Percentiles rank a stretch among this genome's conserved stretches.
These are phyloP conservation scores for Neodidymelliopsis sp. DNA, from an alignment of 2,329 filamentous ascomycete genomes.

Conservation along the genomic window DNA sequence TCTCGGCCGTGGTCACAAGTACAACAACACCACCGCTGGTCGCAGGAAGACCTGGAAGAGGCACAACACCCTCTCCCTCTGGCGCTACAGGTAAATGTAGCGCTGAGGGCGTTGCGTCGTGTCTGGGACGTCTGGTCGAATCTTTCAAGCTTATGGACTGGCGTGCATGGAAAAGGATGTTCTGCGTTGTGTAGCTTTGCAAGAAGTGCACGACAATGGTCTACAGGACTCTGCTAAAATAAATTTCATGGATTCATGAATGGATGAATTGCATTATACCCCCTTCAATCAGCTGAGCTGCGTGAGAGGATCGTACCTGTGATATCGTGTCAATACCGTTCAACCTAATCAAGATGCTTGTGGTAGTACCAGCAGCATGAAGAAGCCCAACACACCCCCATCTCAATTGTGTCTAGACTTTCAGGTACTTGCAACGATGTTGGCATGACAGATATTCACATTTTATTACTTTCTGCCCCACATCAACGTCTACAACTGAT, in stretches of 20 bases:
- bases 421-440: too few species aligned
- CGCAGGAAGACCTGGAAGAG: constrained; percentile 99
- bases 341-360: too few species aligned
- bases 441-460: constrained; percentile 1
- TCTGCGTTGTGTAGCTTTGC: constrained; percentile 43
- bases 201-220: constrained; percentile 26
- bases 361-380: too few species aligned
- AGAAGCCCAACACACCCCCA: too few species aligned
- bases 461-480: background rate
- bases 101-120: constrained; percentile 38
- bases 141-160: constrained; percentile 42
- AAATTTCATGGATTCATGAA: constrained; percentile 44
- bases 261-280: constrained; percentile 38
- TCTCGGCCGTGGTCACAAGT: constrained; percentile 98
- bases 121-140: constrained; percentile 42
- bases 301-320: background rate
- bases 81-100: constrained; percentile 85
- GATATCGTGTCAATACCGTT: too few species aligned
- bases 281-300: constrained; percentile 9
- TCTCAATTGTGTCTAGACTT: too few species aligned
- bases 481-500: constrained; percentile 27
- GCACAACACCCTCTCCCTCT: constrained; percentile 99
- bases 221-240: constrained; percentile 34
- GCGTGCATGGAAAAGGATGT: constrained; percentile 46
- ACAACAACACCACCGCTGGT: constrained; percentile 97